Conservation (phyloP, 2,329 filamentous ascomycete genomes). For the Verticillium dahliae region DNA sequence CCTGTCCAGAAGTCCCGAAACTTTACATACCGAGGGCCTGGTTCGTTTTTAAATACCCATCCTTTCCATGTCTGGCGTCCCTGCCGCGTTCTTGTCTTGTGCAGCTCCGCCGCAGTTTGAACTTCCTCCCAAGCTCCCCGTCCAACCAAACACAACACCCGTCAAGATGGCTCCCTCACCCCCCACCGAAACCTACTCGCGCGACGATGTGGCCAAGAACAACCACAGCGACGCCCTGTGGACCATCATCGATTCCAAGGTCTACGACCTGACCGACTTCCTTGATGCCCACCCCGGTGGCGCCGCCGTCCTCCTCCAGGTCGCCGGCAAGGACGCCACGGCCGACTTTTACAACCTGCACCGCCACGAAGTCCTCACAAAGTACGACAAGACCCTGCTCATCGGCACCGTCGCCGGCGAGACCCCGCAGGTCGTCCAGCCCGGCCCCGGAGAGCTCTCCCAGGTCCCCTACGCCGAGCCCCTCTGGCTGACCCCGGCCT, state of each 20-base stretch:
- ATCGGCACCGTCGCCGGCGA: conserved; percentile 73
- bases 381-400: conserved; percentile 63
- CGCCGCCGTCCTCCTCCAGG: conserved; percentile 70
- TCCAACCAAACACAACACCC: neutral
- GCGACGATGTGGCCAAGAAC: conserved; percentile 66
- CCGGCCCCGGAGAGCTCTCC: conserved; percentile 64
- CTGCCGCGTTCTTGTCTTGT: neutral
- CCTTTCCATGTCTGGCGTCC: neutral
- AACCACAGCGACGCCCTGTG: conserved; percentile 70
- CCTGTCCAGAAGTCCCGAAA: neutral
- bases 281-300: conserved; percentile 80
- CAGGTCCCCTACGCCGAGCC: conserved; percentile 79
- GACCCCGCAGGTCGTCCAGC: conserved; percentile 65
- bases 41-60: neutral
- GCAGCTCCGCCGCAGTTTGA: neutral
- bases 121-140: neutral
- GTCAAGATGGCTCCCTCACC: conserved; percentile 25
- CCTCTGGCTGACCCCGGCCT: conserved; percentile 70
- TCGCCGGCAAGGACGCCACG: conserved; percentile 77
- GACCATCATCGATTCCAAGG: conserved; percentile 80
- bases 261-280: conserved; percentile 84
- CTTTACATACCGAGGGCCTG: neutral
- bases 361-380: conserved; percentile 78
- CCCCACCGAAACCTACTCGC: conserved; percentile 43
- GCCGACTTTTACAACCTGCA: conserved; percentile 87